Base-by-base conservation (phyloP, 495 filamentous ascomycete species). In the Bryoglossum gracile region DNA sequence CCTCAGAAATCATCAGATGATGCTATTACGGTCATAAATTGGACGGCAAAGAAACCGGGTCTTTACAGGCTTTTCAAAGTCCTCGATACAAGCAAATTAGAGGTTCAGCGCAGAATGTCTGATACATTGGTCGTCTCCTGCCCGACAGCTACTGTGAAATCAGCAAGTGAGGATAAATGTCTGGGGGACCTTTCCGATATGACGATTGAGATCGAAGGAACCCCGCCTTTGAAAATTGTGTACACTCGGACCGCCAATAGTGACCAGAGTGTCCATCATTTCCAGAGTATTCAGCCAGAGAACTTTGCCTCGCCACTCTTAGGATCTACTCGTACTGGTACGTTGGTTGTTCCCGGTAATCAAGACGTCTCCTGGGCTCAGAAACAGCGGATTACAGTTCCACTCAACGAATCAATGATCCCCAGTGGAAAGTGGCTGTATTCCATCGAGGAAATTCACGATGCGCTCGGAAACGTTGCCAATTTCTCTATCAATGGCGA, bases 241-340 rank as follows among this genome's bases (percentile, higher is more conserved):
- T 98, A 97, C 59, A 91, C 84, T 54, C 82, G 86, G 32, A 81
- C 79, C 24, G 80, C 95, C 45, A 90, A 95, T 56, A 77, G 80
- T 47, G 80, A 91, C 50, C 70, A 81, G 55, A 80, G 83, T 53
- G 80, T 87, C 57, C 84, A 88, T 46, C 59, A 62, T n/a, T 84
- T 91, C 56, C 88, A 95, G 59, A 91, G 86, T 54, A 83, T 98
- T 19, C 89, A 95, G 47, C 88, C 92, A 0, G 90, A 95, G 40
- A 84, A 86, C 43, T 78, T 89, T 57, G 72, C 76, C 9, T 91
- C 89, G 5, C 91, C 89, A 0, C 65, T 94, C 28, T 56, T 81
- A 19, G 72, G 67, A 48, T 70, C 74, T 48, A 70, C 68, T 51
- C 76, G 65, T 3, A 75, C 78, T 9, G 68, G 70, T 28, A 73